Evolutionary conservation across 2,329 filamentous ascomycete genomes (phyloP).

Genomic region (Meredithiella fracta): DNA sequence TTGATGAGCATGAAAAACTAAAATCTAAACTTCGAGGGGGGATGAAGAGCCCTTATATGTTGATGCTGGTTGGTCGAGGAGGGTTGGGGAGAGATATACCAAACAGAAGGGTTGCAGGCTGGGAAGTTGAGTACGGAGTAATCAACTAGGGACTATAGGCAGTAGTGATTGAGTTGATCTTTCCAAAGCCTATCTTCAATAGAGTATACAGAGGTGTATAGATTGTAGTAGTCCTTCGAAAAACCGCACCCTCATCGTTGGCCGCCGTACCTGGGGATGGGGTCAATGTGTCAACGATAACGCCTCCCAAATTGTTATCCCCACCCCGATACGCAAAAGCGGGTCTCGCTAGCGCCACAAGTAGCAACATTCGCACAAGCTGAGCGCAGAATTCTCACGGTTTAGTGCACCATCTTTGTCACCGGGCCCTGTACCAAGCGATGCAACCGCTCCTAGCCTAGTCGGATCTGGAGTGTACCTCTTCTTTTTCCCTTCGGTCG

Average conservation of each 20-base stretch:
- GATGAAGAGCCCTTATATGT: constrained; percentile 10
- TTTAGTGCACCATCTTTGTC: neutral
- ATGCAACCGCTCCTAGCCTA: constrained; percentile 13
- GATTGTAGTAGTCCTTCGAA: constrained; percentile 3
- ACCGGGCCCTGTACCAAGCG: constrained; percentile 8
- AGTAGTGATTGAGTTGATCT: neutral
- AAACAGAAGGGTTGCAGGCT: constrained; percentile 1
- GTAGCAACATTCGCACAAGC: constrained; percentile 10
- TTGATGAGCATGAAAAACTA: constrained; percentile 3
- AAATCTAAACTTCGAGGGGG: neutral
- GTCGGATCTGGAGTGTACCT: constrained; percentile 1
- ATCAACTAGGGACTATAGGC: neutral
- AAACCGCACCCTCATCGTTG: constrained; percentile 5
- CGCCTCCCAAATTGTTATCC: neutral
- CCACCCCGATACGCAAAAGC: neutral
- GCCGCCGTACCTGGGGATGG: constrained; percentile 1
- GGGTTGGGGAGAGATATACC: neutral
- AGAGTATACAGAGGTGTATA: constrained; percentile 3
- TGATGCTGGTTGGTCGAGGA: constrained; percentile 3
- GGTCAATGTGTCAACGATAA: constrained; percentile 12
- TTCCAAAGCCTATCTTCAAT: constrained; percentile 2
- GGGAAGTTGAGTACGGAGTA: neutral
- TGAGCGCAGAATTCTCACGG: neutral
- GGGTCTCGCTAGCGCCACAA: constrained; percentile 6
- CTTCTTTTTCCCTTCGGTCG: constrained; percentile 7